These are phyloP conservation scores for Cucumis melo DNA, from an alignment of 306 rosid genomes.

Conservation along the genomic window DNA sequence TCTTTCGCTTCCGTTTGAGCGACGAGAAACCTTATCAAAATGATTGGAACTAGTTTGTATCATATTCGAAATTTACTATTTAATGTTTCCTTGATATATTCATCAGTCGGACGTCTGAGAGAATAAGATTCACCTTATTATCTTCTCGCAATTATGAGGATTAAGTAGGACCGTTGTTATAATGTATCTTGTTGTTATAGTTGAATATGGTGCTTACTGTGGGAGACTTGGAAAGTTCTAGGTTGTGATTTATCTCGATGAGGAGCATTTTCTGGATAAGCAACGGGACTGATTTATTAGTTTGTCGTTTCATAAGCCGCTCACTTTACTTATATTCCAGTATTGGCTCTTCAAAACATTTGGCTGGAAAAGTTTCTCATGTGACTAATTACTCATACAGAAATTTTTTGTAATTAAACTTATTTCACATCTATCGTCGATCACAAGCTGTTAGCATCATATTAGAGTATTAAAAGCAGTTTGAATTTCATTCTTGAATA, in stretches of 20 bases:
- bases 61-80: too few relatives aligned
- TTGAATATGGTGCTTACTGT: not conserved
- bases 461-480: not conserved
- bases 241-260: not conserved
- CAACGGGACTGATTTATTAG: not conserved
- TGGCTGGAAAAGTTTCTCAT: not conserved
- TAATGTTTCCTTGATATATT: not conserved
- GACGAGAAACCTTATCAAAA: not conserved
- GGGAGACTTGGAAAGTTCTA: not conserved
- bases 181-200: not conserved
- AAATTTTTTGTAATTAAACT: not conserved
- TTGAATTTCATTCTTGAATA: not conserved
- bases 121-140: not conserved
- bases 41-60: too few relatives aligned
- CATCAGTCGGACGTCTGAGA: not conserved
- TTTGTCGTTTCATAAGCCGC: not conserved
- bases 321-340: not conserved
- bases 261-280: not conserved
- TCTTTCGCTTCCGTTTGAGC: not conserved
- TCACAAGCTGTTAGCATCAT: not conserved
- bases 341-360: not conserved
- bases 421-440: not conserved
- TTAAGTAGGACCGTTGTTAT: not conserved
- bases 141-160: not conserved
- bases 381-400: not conserved